A percentile compares a stretch with the other conserved stretches of the same genome.
These are phyloP conservation scores for Neonectria coccinea DNA, from an alignment of 2,329 filamentous ascomycete species.

Conservation along the genomic window DNA sequence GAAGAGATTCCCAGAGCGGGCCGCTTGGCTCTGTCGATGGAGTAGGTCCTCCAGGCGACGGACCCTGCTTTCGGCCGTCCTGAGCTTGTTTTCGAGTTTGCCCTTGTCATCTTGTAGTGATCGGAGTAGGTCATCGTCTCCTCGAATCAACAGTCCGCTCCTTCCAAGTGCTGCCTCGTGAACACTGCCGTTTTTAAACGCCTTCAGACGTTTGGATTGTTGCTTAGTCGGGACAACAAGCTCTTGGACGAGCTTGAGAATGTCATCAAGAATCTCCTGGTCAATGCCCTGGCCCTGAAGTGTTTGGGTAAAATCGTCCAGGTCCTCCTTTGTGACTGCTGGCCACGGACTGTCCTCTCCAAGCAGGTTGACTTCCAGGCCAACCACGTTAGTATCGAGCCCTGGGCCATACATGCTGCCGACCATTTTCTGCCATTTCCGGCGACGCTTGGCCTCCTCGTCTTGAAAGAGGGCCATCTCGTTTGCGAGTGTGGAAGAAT, in stretches of 20 bases:
- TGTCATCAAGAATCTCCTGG: constrained; percentile 74
- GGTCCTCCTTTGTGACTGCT: constrained; percentile 76
- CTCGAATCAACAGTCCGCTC: constrained; percentile 85
- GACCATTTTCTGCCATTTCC: constrained; percentile 90
- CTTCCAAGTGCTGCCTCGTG: constrained; percentile 91
- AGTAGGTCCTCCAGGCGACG: constrained; percentile 91
- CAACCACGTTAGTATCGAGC: constrained; percentile 76
- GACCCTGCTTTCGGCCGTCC: constrained; percentile 88
- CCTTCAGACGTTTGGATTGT: constrained; percentile 86
- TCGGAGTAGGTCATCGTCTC: constrained; percentile 84
- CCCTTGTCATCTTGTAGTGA: constrained; percentile 86
- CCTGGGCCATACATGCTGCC: constrained; percentile 79
- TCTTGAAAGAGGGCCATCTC: constrained; percentile 94
- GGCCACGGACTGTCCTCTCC: constrained; percentile 87
- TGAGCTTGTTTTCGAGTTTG: constrained; percentile 78
- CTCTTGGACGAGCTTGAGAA: constrained; percentile 81
- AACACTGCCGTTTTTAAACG: constrained; percentile 96
- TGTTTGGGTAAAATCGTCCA: constrained; percentile 77
- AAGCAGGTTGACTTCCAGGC: constrained; percentile 86
- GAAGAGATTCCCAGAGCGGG: constrained; percentile 68
- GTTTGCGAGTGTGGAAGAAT: constrained; percentile 88
- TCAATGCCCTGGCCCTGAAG: constrained; percentile 76
- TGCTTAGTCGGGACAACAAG: constrained; percentile 86
- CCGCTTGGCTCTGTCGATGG: constrained; percentile 79
- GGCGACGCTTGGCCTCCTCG: constrained; percentile 88